A percentile compares a stretch with the other conserved stretches of the same genome.
These are phyloP conservation scores for Epichloe glyceriae DNA, from an alignment of 2,329 filamentous ascomycete genomes.

Conservation along the genomic window DNA sequence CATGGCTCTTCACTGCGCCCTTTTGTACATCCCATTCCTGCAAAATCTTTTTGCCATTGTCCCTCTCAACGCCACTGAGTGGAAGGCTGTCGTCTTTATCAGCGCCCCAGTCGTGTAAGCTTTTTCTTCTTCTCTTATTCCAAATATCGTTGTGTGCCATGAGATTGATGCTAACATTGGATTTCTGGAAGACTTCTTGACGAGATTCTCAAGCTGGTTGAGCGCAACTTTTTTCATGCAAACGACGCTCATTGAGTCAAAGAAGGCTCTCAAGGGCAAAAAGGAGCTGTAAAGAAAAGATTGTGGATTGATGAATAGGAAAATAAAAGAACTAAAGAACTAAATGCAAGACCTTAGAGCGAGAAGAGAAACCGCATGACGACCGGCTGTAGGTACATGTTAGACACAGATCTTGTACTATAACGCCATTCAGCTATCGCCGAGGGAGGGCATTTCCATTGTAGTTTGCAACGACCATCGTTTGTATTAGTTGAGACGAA, in stretches of 20 bases:
- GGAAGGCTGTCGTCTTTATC: conserved; percentile 80
- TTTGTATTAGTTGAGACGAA: neutral
- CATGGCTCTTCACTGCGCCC: conserved; percentile 88
- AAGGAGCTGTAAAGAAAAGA: conserved; percentile 35
- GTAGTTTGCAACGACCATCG: neutral
- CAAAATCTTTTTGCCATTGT: conserved; percentile 84
- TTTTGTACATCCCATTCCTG: conserved; percentile 83
- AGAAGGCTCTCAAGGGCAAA: conserved; percentile 32
- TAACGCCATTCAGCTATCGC: conserved; percentile 3
- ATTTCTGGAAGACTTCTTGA: conserved; percentile 54
- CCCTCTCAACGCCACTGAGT: conserved; percentile 74
- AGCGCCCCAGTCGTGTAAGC: conserved; percentile 88
- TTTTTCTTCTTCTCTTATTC: neutral
- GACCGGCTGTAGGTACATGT: conserved; percentile 13
- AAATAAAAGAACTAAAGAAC: conserved; percentile 9
- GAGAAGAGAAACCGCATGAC: neutral
- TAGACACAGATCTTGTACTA: conserved; percentile 20
- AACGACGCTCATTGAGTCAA: conserved; percentile 25
- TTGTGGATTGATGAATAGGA: conserved; percentile 7
- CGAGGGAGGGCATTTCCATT: neutral
- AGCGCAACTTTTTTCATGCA: conserved; percentile 55
- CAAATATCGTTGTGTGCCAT: no score
- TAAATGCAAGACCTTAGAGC: neutral
- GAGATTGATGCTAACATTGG: conserved; percentile 12
- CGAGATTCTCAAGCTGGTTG: conserved; percentile 67